Base-by-base conservation (phyloP, 2,329 filamentous ascomycete species). In the Botrytis byssoidea region DNA sequence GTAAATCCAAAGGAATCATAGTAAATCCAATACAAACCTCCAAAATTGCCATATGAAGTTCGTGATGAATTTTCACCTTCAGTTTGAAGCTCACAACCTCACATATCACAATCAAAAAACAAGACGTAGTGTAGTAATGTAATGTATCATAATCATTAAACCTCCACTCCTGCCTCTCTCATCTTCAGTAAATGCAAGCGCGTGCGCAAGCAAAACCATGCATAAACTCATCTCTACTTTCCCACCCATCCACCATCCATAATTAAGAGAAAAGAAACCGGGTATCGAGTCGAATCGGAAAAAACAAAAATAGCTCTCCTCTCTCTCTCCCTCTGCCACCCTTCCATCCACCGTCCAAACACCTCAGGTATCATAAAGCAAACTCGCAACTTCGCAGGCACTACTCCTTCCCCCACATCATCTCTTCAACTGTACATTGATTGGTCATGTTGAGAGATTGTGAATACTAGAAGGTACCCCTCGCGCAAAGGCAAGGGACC, bases 241-340 rank as follows among this genome's bases (percentile, higher is more conserved):
- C 25, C 32, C 46, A 35, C 55, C 48, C 20, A 16, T 22, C 37
- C 22, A 37, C 35, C 59, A 61, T 61, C 35, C n/a, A 68, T 42
- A 42, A 69, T 57, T 69, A 69, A 42, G 37, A 69, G 66, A 69
- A 69, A 69, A 69, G 66, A 69, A 68, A 69, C 37, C 48, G 66
- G 66, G 66, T 69, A 69, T 69, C 66, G 66, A 69, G 18, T 57
- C 66, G 66, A 69, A 69, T 69, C 35, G 66, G 35, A 48, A 68
- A 68, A 68, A n/a, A 63, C 35, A 63, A 68, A 55, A 57, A 57
- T 25, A 57, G 35, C 37, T 69, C 66, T 69, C 46, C 44, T 55
- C 32, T 55, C 46, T 55, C 61, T 40, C 20, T 40, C 18, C 44
- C 59, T 29, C 35, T 37, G 4, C n/a, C 65, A 20, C 46, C 14